Evolutionary conservation across 306 rosid genomes (phyloP).

Genomic region (Hippophae gyantsensis): DNA sequence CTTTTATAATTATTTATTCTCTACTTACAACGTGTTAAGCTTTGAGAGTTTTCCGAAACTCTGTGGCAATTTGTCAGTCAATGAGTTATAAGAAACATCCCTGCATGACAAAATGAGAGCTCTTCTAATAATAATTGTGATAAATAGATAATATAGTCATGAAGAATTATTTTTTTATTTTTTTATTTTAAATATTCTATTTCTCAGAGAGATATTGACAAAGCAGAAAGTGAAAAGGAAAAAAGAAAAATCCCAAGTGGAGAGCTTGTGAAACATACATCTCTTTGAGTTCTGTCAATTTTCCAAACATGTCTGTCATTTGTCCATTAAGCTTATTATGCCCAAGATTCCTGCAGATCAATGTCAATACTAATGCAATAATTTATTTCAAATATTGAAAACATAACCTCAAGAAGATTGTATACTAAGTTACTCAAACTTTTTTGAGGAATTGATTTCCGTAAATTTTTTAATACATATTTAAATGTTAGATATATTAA

Average conservation of each 20-base stretch:
- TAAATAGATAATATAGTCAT: not conserved
- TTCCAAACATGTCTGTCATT: constrained; percentile 57
- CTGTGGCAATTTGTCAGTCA: constrained; percentile 77
- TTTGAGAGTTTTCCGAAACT: constrained; percentile 55
- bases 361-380: too few species aligned
- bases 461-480: too few species aligned
- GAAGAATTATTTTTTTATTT: too few species aligned
- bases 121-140: not conserved
- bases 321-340: constrained; percentile 65
- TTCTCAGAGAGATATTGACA: not conserved
- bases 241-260: not conserved
- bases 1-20: not conserved
- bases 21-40: constrained; percentile 64
- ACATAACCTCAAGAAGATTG: too few species aligned
- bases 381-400: too few species aligned
- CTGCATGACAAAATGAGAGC: constrained; percentile 26
- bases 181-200: too few species aligned
- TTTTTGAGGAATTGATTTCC: too few species aligned
- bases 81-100: constrained; percentile 69
- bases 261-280: constrained; percentile 40
- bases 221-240: not conserved
- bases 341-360: constrained; percentile 60
- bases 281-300: constrained; percentile 55
- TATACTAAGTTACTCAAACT: too few species aligned
- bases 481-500: too few species aligned